Conservation (phyloP, 495 filamentous ascomycete genomes). For the Penicillium nucicola region DNA sequence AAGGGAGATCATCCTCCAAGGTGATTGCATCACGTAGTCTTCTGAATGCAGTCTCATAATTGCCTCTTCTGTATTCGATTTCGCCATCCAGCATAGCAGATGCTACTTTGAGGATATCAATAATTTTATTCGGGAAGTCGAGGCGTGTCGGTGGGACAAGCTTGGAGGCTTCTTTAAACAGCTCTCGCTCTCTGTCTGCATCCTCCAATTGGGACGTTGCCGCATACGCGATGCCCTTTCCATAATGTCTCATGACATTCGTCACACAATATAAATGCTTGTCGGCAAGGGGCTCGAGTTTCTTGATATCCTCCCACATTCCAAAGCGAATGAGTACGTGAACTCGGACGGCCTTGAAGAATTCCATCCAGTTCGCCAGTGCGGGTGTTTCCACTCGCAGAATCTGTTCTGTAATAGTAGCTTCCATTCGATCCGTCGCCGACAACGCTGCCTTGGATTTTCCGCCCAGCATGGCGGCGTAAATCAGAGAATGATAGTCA, state of each 20-base stretch:
- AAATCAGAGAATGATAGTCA: conserved; percentile 60
- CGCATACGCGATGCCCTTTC: conserved; percentile 54
- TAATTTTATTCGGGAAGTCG: conserved; percentile 55
- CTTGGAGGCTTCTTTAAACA: conserved; percentile 42
- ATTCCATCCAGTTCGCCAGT: conserved; percentile 67
- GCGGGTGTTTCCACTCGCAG: conserved; percentile 55
- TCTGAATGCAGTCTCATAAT: conserved; percentile 48
- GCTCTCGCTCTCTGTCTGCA: conserved; percentile 39
- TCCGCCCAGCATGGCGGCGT: conserved; percentile 64
- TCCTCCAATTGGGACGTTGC: conserved; percentile 40
- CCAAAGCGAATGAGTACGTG: conserved; percentile 64
- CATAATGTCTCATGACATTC: conserved; percentile 57
- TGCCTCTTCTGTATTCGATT: conserved; percentile 54
- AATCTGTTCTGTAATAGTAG: conserved; percentile 50
- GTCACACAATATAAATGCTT: conserved; percentile 53
- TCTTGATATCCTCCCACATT: conserved; percentile 52
- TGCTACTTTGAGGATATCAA: conserved; percentile 52
- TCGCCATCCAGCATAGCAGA: conserved; percentile 62
- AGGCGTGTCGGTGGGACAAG: conserved; percentile 42
- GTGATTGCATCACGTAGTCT: conserved; percentile 46
- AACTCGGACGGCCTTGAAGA: conserved; percentile 55
- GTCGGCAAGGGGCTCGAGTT: conserved; percentile 45
- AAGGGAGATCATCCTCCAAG: conserved; percentile 50
- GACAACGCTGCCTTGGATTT: conserved; percentile 51
- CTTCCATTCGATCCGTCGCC: conserved; percentile 46